A percentile compares a stretch with the other conserved stretches of the same genome.
Conservation (phyloP, 2,329 filamentous ascomycete species). For the Fusarium sp. region DNA sequence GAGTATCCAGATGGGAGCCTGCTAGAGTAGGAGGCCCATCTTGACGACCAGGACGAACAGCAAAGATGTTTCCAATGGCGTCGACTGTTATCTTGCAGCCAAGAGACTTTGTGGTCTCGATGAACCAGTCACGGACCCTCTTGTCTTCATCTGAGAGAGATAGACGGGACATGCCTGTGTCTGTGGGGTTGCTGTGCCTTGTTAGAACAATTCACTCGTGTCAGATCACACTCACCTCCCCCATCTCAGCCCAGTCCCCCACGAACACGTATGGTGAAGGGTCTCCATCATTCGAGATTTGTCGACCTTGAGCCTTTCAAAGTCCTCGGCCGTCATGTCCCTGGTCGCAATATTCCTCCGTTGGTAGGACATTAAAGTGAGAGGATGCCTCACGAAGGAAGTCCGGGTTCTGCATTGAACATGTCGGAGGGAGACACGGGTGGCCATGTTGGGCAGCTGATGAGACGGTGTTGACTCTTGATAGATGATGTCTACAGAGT, state of each 20-base stretch:
- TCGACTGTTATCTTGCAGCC: conserved; percentile 78
- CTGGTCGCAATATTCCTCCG: conserved; percentile 32
- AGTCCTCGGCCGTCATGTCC: conserved; percentile 33
- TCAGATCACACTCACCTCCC: conserved; percentile 15
- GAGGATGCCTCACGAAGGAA: background rate
- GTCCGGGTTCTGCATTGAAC: background rate
- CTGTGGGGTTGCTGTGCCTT: conserved; percentile 48
- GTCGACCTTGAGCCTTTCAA: conserved; percentile 36
- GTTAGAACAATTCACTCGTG: background rate
- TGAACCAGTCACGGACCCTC: conserved; percentile 80
- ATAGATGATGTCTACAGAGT: no score
- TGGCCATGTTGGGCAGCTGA: background rate
- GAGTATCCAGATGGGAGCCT: conserved; percentile 77
- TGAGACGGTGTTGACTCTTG: background rate
- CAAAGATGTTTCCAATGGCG: conserved; percentile 85
- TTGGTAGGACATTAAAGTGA: background rate
- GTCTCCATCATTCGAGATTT: conserved; percentile 39
- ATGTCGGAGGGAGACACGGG: background rate
- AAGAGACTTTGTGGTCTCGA: conserved; percentile 69
- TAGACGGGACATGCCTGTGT: conserved; percentile 83
- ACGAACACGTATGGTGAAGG: conserved; percentile 37
- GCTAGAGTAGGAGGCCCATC: conserved; percentile 74
- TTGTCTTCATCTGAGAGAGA: conserved; percentile 79
- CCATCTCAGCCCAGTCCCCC: conserved; percentile 37
- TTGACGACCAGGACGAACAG: conserved; percentile 72